Base-by-base conservation (phyloP, 768 basidiomycete genomes). In the Lactarius akahatsu region DNA sequence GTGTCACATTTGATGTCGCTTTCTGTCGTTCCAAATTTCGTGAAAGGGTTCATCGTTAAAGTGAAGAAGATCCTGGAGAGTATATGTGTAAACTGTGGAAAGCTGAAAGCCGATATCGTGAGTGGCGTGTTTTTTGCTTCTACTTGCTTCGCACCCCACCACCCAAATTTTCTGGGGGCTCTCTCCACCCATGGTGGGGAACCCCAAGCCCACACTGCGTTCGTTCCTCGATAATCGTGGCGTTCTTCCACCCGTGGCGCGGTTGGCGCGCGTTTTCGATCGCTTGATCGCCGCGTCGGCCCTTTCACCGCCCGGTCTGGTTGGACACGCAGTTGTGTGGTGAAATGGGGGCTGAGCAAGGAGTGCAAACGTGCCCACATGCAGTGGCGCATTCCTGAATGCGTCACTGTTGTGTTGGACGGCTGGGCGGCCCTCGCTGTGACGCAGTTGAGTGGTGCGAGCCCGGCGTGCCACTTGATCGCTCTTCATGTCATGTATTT, bases 31-130 rank as follows among this genome's bases (percentile, higher is more conserved):
- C 55, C 26, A 26, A 64, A 36, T 38, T 40, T 40, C 16, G 20
- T 18, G 18, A 26, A 16, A 90, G 95, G 97, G 61, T 99, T 99
- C 80, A 89, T 98, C 73, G 84, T 92, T 77, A 98, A 98, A 87
- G 95, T 98, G 78, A 99, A 99, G 84, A 98, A 99, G 84, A 97
- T 99, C 75, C 79, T 98, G 81, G 97, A 99, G 83, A 91, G 90
- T 80, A 94, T 99, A 71, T 99, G 97, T 83, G 92, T 96, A 72
- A 96, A 96, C 76, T 99, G 97, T 77, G 97, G 97, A 76, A 96
- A 92, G 79, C 84, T 98, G 72, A 98, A 97, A 83, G 93, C 92
- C 70, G 94, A 98, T 80, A 89, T 88, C 84, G 95, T 97, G 88
- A 93, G 95, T 94, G 78, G 80, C 73, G 80, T 80, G 84, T 86